phyloP scores from a whole-genome alignment of 306 rosid genomes.

The Pachyrhizus erosus region DNA sequence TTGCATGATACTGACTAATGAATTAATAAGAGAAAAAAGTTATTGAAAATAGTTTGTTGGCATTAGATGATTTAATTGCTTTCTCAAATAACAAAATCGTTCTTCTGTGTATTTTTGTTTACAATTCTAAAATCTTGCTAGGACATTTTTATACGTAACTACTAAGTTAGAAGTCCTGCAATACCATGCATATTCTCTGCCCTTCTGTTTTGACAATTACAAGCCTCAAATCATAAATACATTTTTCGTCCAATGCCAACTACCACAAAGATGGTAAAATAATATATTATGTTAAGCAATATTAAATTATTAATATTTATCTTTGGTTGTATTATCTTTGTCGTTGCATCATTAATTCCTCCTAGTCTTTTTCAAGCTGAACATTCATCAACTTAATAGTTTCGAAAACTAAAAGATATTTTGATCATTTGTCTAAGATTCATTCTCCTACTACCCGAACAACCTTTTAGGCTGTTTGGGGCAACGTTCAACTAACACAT shows the following conservation, averaged over 20 bases:
- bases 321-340: constrained; percentile 31
- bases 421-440: constrained; percentile 1
- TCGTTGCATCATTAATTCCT: constrained; percentile 34
- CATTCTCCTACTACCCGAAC: constrained; percentile 2
- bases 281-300: neutral
- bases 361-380: constrained; percentile 37
- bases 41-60: neutral
- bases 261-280: neutral
- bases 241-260: neutral
- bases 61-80: neutral
- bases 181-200: neutral
- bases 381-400: constrained; percentile 38
- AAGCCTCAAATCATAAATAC: neutral
- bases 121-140: neutral
- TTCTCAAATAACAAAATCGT: neutral
- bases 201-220: neutral
- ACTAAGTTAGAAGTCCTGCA: neutral
- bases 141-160: neutral
- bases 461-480: constrained; percentile 18
- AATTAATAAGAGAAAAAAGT: too few relatives aligned
- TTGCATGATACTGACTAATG: too few relatives aligned
- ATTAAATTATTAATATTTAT: neutral
- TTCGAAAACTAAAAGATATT: neutral
- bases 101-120: neutral
- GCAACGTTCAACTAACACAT: constrained; percentile 52